Evolutionary conservation across 441 rosid genomes (phyloP), one percentile per base, ranked within the genome.

Genomic region (Aquilaria agallochum): DNA sequence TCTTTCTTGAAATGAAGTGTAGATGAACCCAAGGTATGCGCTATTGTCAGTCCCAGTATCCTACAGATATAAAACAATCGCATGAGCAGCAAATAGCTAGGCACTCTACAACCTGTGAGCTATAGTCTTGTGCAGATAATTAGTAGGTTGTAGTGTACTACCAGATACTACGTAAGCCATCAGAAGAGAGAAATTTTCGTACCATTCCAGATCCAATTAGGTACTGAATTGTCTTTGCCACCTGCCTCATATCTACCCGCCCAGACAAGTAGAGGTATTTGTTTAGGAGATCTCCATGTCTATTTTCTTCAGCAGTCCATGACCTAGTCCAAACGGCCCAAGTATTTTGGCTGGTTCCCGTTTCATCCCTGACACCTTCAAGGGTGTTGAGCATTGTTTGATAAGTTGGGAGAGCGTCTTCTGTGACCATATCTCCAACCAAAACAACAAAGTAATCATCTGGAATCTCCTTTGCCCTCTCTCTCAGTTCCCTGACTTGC

Each of bases 171-270:
- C 61, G 58, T 30, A 20, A 42, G 55, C 47, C 9, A 46, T 15
- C 15, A 65, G 12, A 52, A 58, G 8, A 3, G 31, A 50, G 67
- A 31, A 55, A 67, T 65, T 61, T 68, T 58, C 92, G 85, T 71
- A 92, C 98, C 98, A 92, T 90, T 85, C 98, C 98, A 0, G 97
- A 88, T 44, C 97, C 98, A 53, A 92, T 92, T 82, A 92, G 66
- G 76, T 90, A 92, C 74, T 90, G 98, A 63, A 90, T 85, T 11
- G 97, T 90, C 78, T 86, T 93, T 74, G 90, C 98, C 58, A 93
- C 82, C 65, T 88, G 96, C 72, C 86, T 83, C 98, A 90, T 86
- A 79, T 93, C 98, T 45, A 93, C 97, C 8, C 97, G 83, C 46
- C 98, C 98, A 66, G 88, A 81, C 50, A 93, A 66, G 77, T 90